phyloP scores from a whole-genome alignment of 1,284 basidiomycete species.

The Takashimella tepidaria region DNA sequence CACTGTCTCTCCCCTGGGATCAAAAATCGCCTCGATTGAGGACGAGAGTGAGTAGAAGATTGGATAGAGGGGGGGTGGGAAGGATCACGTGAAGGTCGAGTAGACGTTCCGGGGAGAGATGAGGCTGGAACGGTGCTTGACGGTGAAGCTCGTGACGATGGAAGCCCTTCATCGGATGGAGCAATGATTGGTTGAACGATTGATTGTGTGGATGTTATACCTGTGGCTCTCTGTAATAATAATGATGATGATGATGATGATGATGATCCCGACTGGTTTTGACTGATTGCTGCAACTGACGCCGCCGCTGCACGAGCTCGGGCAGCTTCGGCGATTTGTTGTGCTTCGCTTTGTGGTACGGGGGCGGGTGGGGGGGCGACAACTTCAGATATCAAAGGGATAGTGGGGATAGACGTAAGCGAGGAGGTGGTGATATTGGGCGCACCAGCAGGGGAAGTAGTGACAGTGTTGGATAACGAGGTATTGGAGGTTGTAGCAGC shows the following conservation, averaged over 20 bases:
- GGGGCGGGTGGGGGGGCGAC: neutral
- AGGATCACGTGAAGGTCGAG: conserved; percentile 1
- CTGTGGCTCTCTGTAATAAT: too few species aligned
- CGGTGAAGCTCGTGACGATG: neutral
- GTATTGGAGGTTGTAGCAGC: neutral
- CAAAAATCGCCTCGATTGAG: conserved; percentile 10
- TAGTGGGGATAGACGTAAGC: too few species aligned
- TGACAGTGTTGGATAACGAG: too few species aligned
- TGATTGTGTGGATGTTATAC: too few species aligned
- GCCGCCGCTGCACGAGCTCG: conserved; percentile 4
- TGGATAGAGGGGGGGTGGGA: neutral
- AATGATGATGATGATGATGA: too few species aligned
- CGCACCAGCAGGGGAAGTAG: conserved; percentile 11
- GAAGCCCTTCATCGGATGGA: neutral
- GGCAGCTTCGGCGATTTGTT: conserved; percentile 38
- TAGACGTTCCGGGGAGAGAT: neutral
- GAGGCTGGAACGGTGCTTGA: conserved; percentile 1
- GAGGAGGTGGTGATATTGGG: neutral
- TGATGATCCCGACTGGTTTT: too few species aligned
- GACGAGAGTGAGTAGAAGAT: neutral
- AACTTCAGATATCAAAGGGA: neutral
- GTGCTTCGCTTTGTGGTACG: conserved; percentile 35
- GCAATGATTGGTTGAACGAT: conserved; percentile 3
- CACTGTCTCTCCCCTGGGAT: conserved; percentile 30
- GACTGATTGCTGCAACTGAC: too few species aligned